Conservation (phyloP, 106 monocot genomes). For the Amphibolis antarctica region DNA sequence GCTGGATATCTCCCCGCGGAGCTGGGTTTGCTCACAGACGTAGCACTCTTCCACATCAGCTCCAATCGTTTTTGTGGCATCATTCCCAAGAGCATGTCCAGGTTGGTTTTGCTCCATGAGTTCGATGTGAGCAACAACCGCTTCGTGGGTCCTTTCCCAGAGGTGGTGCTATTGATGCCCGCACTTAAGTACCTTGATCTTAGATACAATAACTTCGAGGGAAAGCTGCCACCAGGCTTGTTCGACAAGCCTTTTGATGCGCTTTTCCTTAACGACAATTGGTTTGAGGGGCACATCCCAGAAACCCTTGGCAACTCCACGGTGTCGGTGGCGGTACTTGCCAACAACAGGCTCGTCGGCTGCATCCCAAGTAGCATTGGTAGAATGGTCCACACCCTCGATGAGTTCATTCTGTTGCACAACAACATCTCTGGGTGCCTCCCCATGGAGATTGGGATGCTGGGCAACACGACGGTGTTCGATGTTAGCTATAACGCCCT, state of each 20-base stretch:
- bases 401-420: constrained; percentile 16
- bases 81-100: constrained; percentile 33
- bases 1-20: constrained; percentile 43
- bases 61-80: constrained; percentile 52
- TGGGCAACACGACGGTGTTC: constrained; percentile 10
- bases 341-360: constrained; percentile 18
- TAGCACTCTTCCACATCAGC: constrained; percentile 38
- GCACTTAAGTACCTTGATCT: constrained; percentile 16
- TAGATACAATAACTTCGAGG: constrained; percentile 26
- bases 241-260: constrained; percentile 27
- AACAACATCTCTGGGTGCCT: constrained; percentile 18
- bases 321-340: constrained; percentile 13
- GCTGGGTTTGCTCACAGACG: constrained; percentile 37
- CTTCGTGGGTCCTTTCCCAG: constrained; percentile 22
- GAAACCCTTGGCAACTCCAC: constrained; percentile 19
- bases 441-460: constrained; percentile 15
- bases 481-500: constrained; percentile 14
- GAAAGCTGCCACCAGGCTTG: constrained; percentile 10
- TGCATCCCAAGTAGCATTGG: constrained; percentile 24
- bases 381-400: constrained; percentile 7
- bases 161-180: constrained; percentile 6
- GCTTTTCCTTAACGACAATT: constrained; percentile 20
- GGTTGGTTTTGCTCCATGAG: constrained; percentile 18
- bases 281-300: constrained; percentile 15
- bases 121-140: constrained; percentile 31